Percentiles rank a stretch among this genome's conserved stretches.
phyloP scores from a whole-genome alignment of 345 rosid genomes.

The Eucalyptus camaldulensis region DNA sequence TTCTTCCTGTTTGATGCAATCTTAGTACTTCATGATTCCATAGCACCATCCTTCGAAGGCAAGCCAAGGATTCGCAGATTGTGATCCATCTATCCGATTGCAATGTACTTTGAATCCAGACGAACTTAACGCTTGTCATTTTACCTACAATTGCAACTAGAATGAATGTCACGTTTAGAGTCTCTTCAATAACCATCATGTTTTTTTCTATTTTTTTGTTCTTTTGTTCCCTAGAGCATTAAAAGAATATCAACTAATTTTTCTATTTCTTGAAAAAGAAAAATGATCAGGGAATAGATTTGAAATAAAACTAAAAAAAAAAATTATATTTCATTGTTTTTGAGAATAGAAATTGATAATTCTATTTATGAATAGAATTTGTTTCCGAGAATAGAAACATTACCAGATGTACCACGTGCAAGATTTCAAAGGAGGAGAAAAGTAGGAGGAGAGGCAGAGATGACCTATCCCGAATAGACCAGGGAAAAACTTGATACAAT shows the following conservation, averaged over 20 bases:
- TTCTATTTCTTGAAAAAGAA: no score
- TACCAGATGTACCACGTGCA: neutral
- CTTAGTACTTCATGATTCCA: slow-evolving; percentile 15
- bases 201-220: no score
- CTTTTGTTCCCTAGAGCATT: no score
- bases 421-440: neutral
- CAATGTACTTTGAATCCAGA: slow-evolving; percentile 62
- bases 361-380: no score
- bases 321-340: no score
- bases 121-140: slow-evolving; percentile 69
- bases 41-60: slow-evolving; percentile 38
- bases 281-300: no score
- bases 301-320: no score
- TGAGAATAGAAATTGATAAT: no score
- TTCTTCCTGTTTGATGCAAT: neutral
- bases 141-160: slow-evolving; percentile 26
- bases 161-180: neutral
- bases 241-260: no score
- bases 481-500: slow-evolving; percentile 66
- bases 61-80: slow-evolving; percentile 78
- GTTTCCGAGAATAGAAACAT: no score
- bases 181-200: no score
- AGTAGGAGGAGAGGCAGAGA: neutral
- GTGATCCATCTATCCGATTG: slow-evolving; percentile 90
- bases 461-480: slow-evolving; percentile 91